Evolutionary conservation across 2,329 filamentous ascomycete genomes (phyloP), one percentile per base, ranked within the genome.

Genomic region (Phialophora tarda): DNA sequence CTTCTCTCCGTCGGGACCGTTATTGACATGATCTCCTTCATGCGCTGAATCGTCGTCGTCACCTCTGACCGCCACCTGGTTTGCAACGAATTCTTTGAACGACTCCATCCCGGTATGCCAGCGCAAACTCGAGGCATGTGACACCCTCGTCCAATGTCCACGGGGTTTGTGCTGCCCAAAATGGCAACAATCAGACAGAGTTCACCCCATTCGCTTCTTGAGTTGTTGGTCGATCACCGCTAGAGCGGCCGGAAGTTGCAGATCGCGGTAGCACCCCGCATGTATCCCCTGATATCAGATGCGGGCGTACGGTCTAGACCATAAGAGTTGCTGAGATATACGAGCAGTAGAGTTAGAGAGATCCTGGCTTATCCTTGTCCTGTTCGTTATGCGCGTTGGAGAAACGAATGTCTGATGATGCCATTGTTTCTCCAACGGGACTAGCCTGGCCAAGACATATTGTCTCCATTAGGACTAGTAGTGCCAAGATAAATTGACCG

Each of bases 11-110:
- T 44, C 32, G 7, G 44, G 32, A 14, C 34, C 62, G n/a, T 64
- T 54, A 41, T 8, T 12, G 14, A 38, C 21, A 17, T 21, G 34
- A 32, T 60, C 51, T 57, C 56, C 64, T 23, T 44, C 38, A 8
- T 63, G 23, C 71, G 74, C 50, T 65, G 73, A 28, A 63, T 74
- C 59, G 88, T 41, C 48, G 4, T 64, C 64, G 41, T 24, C 54
- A 54, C 44, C 28, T 4, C 63, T 54, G 2, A 60, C 32, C 4
- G 41, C 23, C 10, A 60, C 57, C 30, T 58, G 55, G 50, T 67
- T 70, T 26, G 63, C 62, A 11, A 50, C 47, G 34, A 70, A 70
- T 28, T 68, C 69, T 48, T 59, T 64, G 51, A 70, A 70, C 2
- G 69, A 70, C 32, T 70, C 69, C 69, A 70, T 70, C 21, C 28